A percentile compares a stretch with the other conserved stretches of the same genome.
phyloP scores from a whole-genome alignment of 2,329 filamentous ascomycete species.

The Parasarocladium wereldwijsianum region DNA sequence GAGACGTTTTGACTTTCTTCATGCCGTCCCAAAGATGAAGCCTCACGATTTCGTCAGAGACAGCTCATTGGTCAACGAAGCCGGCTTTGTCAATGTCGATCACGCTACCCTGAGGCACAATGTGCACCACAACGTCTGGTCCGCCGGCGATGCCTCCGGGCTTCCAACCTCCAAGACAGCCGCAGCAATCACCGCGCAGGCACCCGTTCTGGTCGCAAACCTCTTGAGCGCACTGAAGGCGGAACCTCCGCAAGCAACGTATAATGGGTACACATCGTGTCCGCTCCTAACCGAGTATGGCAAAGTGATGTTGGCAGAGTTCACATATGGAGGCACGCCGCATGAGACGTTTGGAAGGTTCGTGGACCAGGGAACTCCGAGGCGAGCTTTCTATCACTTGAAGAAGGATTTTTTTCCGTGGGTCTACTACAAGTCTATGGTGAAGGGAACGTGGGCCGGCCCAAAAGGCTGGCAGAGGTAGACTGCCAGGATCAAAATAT shows the following conservation, averaged over 20 bases:
- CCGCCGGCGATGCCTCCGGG: constrained; percentile 42
- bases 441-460: constrained; percentile 48
- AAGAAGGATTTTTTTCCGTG: constrained; percentile 57
- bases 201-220: constrained; percentile 35
- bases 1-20: constrained; percentile 36
- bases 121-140: constrained; percentile 43
- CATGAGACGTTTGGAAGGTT: constrained; percentile 45
- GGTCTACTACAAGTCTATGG: constrained; percentile 46
- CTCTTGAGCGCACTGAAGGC: constrained; percentile 28
- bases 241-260: constrained; percentile 24
- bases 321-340: constrained; percentile 47
- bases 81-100: constrained; percentile 43
- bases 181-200: constrained; percentile 35
- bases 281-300: constrained; percentile 40
- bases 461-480: constrained; percentile 32
- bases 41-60: constrained; percentile 38
- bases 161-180: constrained; percentile 43
- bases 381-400: constrained; percentile 43
- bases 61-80: constrained; percentile 37
- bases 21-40: constrained; percentile 44
- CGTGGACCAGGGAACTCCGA: constrained; percentile 40
- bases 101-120: constrained; percentile 35
- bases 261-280: constrained; percentile 42
- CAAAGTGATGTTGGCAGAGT: constrained; percentile 49
- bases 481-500: background rate